These are phyloP conservation scores for Antitrichia curtipendula DNA, from an alignment of 225 moss, liverwort and hornwort species.

Conservation along the genomic window DNA sequence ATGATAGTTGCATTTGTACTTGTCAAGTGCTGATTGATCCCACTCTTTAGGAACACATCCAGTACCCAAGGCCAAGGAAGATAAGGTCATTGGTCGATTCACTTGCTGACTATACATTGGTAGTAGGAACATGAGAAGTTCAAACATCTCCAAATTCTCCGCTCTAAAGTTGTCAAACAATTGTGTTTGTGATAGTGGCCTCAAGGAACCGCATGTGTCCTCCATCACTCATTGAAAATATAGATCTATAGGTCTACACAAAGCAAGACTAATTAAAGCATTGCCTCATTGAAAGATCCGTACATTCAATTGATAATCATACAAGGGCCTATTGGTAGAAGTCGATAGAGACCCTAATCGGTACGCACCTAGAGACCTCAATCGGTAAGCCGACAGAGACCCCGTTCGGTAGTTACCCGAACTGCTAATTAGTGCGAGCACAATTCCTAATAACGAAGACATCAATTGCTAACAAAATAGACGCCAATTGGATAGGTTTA, in stretches of 20 bases:
- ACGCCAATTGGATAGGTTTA: neutral
- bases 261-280: neutral
- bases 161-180: neutral
- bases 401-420: too few relatives aligned
- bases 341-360: neutral
- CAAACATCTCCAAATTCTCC: neutral
- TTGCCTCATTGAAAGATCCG: rapidly evolving
- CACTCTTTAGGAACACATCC: neutral
- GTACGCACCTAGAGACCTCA: neutral
- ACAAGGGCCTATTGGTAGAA: neutral
- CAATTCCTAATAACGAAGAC: neutral
- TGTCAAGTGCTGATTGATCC: too few relatives aligned
- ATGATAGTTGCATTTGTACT: too few relatives aligned
- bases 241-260: neutral
- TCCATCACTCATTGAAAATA: neutral
- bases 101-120: neutral
- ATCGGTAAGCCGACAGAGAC: too few relatives aligned
- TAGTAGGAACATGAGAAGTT: rapidly evolving
- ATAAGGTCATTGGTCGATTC: neutral
- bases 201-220: neutral
- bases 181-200: neutral
- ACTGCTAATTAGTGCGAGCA: rapidly evolving
- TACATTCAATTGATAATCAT: neutral
- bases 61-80: neutral
- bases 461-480: neutral